phyloP scores from a whole-genome alignment of 2,329 filamentous ascomycete genomes.

The Phialemonium atrogriseum region DNA sequence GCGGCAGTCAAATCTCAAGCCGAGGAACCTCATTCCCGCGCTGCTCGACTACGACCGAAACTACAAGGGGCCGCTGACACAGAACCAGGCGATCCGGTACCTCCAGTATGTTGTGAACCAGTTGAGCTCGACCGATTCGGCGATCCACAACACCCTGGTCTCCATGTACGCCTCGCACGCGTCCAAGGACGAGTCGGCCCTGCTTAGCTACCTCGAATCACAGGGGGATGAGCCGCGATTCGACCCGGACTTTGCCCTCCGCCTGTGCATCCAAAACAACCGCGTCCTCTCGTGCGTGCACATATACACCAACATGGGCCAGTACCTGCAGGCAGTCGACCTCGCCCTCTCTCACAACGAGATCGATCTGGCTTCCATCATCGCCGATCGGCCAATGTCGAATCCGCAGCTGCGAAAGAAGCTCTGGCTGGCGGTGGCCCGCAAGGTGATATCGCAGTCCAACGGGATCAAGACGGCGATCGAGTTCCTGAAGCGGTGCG shows the following conservation, averaged over 20 bases:
- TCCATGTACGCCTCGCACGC: conserved; percentile 88
- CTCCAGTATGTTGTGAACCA: conserved; percentile 89
- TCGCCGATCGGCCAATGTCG: conserved; percentile 78
- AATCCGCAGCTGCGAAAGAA: conserved; percentile 80
- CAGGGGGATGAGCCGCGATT: conserved; percentile 83
- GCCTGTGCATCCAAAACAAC: conserved; percentile 89
- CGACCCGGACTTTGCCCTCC: conserved; percentile 91
- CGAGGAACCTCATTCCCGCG: conserved; percentile 84
- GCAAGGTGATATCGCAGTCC: conserved; percentile 81
- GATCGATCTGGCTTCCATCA: conserved; percentile 79
- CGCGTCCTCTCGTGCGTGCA: conserved; percentile 92
- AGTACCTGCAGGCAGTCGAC: conserved; percentile 88
- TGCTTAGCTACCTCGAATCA: conserved; percentile 82
- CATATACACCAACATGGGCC: conserved; percentile 94
- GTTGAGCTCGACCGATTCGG: conserved; percentile 69
- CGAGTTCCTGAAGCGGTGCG: conserved; percentile 84
- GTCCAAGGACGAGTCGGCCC: conserved; percentile 73
- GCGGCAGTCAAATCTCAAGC: conserved; percentile 77
- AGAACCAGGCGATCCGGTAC: conserved; percentile 91
- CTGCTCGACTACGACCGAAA: conserved; percentile 88
- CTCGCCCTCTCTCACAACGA: conserved; percentile 84
- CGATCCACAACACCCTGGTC: conserved; percentile 93
- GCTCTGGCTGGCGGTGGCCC: conserved; percentile 90
- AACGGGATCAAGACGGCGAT: conserved; percentile 89
- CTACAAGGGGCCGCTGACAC: conserved; percentile 54